Base-by-base conservation (phyloP, 306 rosid genomes). In the Cicer judaicum region DNA sequence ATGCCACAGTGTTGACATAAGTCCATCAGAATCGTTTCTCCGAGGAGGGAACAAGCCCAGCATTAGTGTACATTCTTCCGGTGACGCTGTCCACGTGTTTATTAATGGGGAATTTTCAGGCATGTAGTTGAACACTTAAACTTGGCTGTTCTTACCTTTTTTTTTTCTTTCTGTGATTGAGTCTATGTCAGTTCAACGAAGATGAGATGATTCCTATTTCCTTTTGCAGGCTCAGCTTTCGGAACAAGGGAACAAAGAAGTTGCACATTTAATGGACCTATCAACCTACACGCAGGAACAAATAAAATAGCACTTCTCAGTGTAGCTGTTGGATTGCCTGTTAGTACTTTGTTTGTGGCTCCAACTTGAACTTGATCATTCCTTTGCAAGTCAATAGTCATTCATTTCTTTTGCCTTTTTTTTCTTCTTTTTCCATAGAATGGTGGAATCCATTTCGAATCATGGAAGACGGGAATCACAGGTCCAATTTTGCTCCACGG, bases 301-400 rank as follows among this genome's bases (percentile, higher is more conserved):
- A 93, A 93, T 42, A 88, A 76, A 85, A 86, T 94, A 74, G 87
- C 99, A 69, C 89, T 94, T 50, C 98, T 94, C 50, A 94, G 98
- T 71, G 73, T 92, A 43, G 90, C 99, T 64, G 96, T 90, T 67
- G 99, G 99, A 87, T 87, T 94, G 62, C 96, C 96, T 19, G 99
- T 94, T 24, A 80, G 90, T 77, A 54, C 59, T 76, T 68, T 76
- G 55, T 42, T 73, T 80, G 40, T 64, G 42, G 67, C 57, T 64
- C 82, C 49, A 79, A 36, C 21, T 64, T 62, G 77, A 14, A 62
- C 68, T 48, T 49, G 43, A 66, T 48, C 7, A 9, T 5, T 39
- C 24, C 42, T 80, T 24, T 52, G 18, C 21, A 16, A 15, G 59
- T 39, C 61, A 24, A 64, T 29, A 15, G 59, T 39, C 61, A 24